Evolutionary conservation across 2,329 filamentous ascomycete genomes (phyloP), one percentile per base, ranked within the genome.

Genomic region (Fusarium euwallaceae): DNA sequence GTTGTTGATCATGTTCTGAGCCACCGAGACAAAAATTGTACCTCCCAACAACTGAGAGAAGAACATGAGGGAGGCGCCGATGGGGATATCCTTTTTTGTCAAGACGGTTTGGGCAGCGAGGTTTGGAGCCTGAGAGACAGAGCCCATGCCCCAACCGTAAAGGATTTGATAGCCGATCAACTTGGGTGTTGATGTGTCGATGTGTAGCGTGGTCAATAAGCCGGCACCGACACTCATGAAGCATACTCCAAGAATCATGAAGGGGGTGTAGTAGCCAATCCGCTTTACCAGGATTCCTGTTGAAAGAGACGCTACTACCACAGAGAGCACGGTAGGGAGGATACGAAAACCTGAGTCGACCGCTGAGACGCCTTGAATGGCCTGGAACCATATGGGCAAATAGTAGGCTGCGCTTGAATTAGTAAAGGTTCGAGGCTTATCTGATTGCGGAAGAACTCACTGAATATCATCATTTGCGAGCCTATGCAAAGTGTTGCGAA

Each of bases 341-440:
- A 78, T 69, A 16, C 75, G 75, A 39, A 82, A 78, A n/a, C 81
- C 80, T 0, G 79, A 79, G 4, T 79, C 45, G 2, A 82, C 69
- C 20, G 81, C 80, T 2, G 78, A 73, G 20, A 72, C 67, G 10
- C 79, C 85, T 61, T 85, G 79, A 55, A 87, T 84, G 12, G 84
- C 84, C 69, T 88, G 87, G 77, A 88, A 88, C 85, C 86, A 89
- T 64, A 88, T 82, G 12, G 87, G 86, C 6, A 89, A 79, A 74
- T 84, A 88, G 77, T 87, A 87, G 6, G 84, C 81, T 74, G 32
- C 20, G 3, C 4, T 5, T 3, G 5, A 6, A 14, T 72, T 29
- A 70, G 70, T 6, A 4, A 29, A 51, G 24, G 16, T 10, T 16
- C 29, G 39, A 29, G 6, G 9, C n/a, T 11, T 36, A 8, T 24